Base-by-base conservation (phyloP, 805 yeast genomes). In the Cyberlindnera samutprakarnensis region DNA sequence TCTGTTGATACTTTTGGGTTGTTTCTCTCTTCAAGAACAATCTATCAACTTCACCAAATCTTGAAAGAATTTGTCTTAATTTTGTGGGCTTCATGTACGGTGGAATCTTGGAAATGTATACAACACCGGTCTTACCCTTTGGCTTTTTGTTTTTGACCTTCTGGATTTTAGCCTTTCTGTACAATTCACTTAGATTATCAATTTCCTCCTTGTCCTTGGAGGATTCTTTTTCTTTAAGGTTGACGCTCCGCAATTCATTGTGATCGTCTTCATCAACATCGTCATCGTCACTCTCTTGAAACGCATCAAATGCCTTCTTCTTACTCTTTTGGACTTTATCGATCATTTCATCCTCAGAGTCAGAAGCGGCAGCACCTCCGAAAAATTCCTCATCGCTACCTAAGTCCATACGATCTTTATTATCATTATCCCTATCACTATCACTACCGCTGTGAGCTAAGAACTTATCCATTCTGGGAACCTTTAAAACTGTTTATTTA, bases 51-150 rank as follows among this genome's bases (percentile, higher is more conserved):
- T 75, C 76, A 9, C 98, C 98, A 59, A 90, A 92, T 39, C 85
- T 65, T 4, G 77, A 57, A 21, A 92, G 62, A 10, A 92, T 71
- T 31, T 87, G 92, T 47, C 94, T 70, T 59, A 92, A 64, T 53
- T 87, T 92, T 2, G 80, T 74, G 1, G 98, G 97, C 53, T 88
- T 88, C 98, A 92, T 92, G 53, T 82, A 92, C 17, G 98, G 98
- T 0, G 98, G 98, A 8, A 92, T 72, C 30, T 79, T 72, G 0
- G 96, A 87, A 3, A 92, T 57, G 46, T 92, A 92, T n/a, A 94
- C 79, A 2, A 92, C 96, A 5, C 98, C 98, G 0, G 95, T 78
- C 46, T 72, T 77, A 35, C 65, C 66, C 39, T 68, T 73, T 23
- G 72, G 66, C 44, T 70, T 70, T 43, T 68, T 71, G 67, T 38